Conservation (phyloP, 495 filamentous ascomycete species). For the Trichocladium uniseriatum region DNA sequence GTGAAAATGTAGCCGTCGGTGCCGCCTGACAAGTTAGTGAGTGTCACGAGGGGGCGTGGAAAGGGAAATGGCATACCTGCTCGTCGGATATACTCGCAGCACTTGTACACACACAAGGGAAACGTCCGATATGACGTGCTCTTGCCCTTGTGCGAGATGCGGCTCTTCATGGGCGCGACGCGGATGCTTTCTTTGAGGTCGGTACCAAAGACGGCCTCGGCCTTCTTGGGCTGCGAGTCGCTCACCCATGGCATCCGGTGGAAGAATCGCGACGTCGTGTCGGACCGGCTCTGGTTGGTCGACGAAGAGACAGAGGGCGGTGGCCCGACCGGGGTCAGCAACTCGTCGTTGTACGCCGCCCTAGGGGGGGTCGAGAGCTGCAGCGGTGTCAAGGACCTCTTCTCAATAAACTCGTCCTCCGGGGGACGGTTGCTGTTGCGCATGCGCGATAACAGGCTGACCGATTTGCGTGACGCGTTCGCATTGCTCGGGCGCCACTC, state of each 20-base stretch:
- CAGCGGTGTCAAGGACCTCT: slow-evolving; percentile 15
- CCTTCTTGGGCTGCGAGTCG: slow-evolving; percentile 2
- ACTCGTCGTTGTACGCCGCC: background rate
- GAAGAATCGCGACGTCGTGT: slow-evolving; percentile 2
- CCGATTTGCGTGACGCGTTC: background rate
- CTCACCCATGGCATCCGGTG: slow-evolving; percentile 10
- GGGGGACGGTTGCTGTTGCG: background rate
- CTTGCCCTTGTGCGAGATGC: slow-evolving; percentile 24
- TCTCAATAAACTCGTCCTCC: slow-evolving; percentile 14
- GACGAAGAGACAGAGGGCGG: background rate
- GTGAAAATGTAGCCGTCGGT: slow-evolving; percentile 17
- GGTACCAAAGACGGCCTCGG: slow-evolving; percentile 15
- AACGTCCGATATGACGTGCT: slow-evolving; percentile 19
- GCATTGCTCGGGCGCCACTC: slow-evolving; percentile 8
- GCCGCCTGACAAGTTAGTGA: slow-evolving; percentile 5
- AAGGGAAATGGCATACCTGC: slow-evolving; percentile 7
- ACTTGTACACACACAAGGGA: slow-evolving; percentile 23
- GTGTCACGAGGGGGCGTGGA: background rate
- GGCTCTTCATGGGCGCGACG: slow-evolving; percentile 19
- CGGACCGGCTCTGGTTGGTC: background rate
- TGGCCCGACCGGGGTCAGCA: background rate
- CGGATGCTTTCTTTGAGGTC: slow-evolving; percentile 21
- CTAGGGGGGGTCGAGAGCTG: slow-evolving; percentile 4
- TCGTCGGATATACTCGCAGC: slow-evolving; percentile 23
- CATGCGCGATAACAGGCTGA: slow-evolving; percentile 11